These are phyloP conservation scores for Pythium brachiatum DNA, from an alignment of 352 stramenopile genomes.

Conservation along the genomic window DNA sequence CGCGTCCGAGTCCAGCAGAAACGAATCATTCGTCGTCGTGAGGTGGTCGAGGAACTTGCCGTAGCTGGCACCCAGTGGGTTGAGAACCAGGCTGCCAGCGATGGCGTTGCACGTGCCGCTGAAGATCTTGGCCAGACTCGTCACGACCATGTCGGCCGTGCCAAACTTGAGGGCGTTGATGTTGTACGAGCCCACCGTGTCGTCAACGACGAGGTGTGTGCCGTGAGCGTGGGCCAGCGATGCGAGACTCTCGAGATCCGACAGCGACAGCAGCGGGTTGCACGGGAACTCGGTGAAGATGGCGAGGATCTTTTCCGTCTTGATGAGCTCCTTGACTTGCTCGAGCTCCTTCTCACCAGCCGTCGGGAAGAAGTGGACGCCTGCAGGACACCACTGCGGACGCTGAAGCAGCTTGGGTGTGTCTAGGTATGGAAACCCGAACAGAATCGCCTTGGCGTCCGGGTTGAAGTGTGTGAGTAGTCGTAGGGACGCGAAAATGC, in stretches of 20 bases:
- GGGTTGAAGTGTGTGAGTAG: constrained; percentile 48
- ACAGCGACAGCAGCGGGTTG: constrained; percentile 89
- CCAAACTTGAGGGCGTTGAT: constrained; percentile 82
- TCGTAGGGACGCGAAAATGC: constrained; percentile 83
- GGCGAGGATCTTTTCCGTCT: constrained; percentile 69
- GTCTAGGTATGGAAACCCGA: constrained; percentile 94
- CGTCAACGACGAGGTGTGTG: constrained; percentile 88
- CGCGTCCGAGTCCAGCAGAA: constrained; percentile 60
- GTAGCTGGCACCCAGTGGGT: constrained; percentile 52
- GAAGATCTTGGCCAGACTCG: constrained; percentile 93
- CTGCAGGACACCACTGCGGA: constrained; percentile 77
- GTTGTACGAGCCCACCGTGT: constrained; percentile 91
- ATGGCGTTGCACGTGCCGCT: constrained; percentile 90
- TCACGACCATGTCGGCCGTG: constrained; percentile 87
- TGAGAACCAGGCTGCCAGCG: constrained; percentile 88
- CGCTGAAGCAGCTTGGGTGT: constrained; percentile 91
- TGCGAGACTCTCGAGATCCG: constrained; percentile 81
- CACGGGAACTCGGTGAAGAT: constrained; percentile 94
- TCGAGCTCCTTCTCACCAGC: constrained; percentile 61
- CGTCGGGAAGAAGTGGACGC: constrained; percentile 89
- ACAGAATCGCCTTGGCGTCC: constrained; percentile 76
- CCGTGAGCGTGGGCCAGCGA: constrained; percentile 82
- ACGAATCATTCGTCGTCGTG: constrained; percentile 42
- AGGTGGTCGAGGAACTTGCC: constrained; percentile 43
- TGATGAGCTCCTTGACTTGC: constrained; percentile 65